Evolutionary conservation across 164 flowering plant species (phyloP).

Genomic region (Vitis rotundifolia): DNA sequence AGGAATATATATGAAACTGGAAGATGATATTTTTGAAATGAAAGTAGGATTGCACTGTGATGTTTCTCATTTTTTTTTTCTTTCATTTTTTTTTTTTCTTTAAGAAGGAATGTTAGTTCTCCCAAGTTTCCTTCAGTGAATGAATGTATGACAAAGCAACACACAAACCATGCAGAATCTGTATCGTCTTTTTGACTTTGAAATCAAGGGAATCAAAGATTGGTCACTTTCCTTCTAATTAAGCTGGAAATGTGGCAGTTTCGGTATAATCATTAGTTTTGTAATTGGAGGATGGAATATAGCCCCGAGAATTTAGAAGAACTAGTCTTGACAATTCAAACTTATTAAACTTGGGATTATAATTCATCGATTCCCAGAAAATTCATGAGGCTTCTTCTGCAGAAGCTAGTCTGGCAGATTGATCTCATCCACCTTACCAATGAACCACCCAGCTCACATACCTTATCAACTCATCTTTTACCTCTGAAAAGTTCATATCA

Average conservation of each 20-base stretch:
- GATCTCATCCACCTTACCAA: neutral
- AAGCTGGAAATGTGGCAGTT: too few relatives aligned
- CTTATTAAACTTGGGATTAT: too few relatives aligned
- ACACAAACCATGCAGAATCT: neutral
- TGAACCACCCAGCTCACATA: neutral
- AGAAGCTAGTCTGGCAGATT: neutral
- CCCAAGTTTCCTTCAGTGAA: neutral
- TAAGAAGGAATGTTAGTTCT: neutral
- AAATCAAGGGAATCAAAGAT: neutral
- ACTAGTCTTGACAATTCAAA: too few relatives aligned
- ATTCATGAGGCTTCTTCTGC: too few relatives aligned
- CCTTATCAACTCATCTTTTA: neutral
- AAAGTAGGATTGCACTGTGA: neutral
- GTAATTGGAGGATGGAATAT: too few relatives aligned
- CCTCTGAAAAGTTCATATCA: too few relatives aligned
- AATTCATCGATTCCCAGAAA: too few relatives aligned
- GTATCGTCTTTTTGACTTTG: neutral
- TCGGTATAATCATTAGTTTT: too few relatives aligned
- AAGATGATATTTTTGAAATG: neutral
- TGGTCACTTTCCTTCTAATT: too few relatives aligned
- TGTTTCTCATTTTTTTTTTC: neutral
- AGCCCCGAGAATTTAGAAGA: too few relatives aligned
- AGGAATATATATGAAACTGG: neutral
- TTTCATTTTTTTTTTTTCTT: neutral
- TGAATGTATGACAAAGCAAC: slow-evolving; percentile 4